phyloP scores from a whole-genome alignment of 208 protist genomes.

The Acanthamoeba comandoni region DNA sequence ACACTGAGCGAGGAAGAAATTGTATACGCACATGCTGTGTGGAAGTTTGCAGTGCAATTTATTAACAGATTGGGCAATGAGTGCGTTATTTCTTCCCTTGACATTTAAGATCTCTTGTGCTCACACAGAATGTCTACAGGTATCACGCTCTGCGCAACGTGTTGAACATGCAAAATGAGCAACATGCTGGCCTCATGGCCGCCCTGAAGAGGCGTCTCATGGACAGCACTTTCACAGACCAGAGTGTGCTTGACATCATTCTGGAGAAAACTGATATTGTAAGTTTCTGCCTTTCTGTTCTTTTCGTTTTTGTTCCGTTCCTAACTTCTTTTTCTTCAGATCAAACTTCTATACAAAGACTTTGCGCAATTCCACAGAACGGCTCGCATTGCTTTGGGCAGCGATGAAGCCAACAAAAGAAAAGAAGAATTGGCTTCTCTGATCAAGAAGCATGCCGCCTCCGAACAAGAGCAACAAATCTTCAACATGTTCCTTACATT shows the following conservation, averaged over 20 bases:
- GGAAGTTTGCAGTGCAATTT: constrained; percentile 88
- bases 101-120: constrained; percentile 25
- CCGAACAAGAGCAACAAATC: constrained; percentile 89
- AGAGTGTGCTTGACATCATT: constrained; percentile 90
- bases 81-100: no score
- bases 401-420: neutral
- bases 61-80: constrained; percentile 90
- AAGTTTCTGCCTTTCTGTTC: constrained; percentile 7
- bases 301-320: no score
- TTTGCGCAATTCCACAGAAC: constrained; percentile 89
- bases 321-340: neutral
- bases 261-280: constrained; percentile 90
- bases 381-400: neutral
- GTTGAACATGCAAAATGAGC: constrained; percentile 62
- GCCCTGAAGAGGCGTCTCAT: constrained; percentile 91
- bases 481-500: constrained; percentile 92
- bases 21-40: constrained; percentile 81
- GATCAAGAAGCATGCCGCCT: constrained; percentile 89
- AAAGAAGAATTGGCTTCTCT: constrained; percentile 85
- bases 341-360: constrained; percentile 92
- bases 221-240: constrained; percentile 92
- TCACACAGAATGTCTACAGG: no score
- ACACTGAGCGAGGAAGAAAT: constrained; percentile 80
- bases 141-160: constrained; percentile 34
- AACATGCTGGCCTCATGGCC: constrained; percentile 90